A percentile compares a stretch with the other conserved stretches of the same genome.
These are phyloP conservation scores for Anthoceros angustus DNA, from an alignment of 225 moss, liverwort and hornwort genomes.

Conservation along the genomic window DNA sequence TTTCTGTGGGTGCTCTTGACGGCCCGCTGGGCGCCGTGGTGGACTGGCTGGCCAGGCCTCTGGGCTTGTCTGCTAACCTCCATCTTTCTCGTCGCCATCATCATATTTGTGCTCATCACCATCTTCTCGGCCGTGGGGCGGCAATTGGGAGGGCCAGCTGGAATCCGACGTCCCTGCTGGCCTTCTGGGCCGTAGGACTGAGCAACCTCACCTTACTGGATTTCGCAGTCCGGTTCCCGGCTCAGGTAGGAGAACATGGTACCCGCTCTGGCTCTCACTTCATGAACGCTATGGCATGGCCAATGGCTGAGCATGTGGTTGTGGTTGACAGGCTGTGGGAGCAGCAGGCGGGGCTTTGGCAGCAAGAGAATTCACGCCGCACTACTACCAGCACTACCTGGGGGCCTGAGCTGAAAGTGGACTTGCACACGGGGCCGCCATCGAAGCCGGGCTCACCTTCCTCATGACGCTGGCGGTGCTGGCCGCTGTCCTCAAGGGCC, in stretches of 20 bases:
- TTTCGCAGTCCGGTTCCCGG: slow-evolving; percentile 42
- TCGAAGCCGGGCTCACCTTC: slow-evolving; percentile 53
- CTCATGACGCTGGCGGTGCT: slow-evolving; percentile 35
- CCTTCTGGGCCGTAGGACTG: slow-evolving; percentile 44
- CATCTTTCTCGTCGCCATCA: slow-evolving; percentile 20
- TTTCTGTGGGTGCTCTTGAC: slow-evolving; percentile 43
- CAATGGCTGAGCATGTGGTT: neutral
- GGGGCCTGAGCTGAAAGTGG: slow-evolving; percentile 49
- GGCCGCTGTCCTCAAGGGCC: slow-evolving; percentile 43
- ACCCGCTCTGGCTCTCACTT: neutral
- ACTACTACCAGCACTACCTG: slow-evolving; percentile 33
- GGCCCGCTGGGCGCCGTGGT: slow-evolving; percentile 20
- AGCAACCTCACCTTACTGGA: slow-evolving; percentile 24
- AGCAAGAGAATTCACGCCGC: slow-evolving; percentile 31
- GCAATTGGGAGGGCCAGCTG: slow-evolving; percentile 62
- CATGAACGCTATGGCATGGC: neutral
- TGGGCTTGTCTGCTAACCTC: slow-evolving; percentile 19
- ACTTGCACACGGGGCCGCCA: slow-evolving; percentile 45
- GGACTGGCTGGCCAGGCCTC: slow-evolving; percentile 12
- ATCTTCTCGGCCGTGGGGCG: slow-evolving; percentile 29
- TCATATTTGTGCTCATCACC: slow-evolving; percentile 18
- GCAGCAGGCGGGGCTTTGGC: slow-evolving; percentile 38
- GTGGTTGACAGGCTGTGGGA: slow-evolving; percentile 38
- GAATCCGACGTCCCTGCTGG: slow-evolving; percentile 50
- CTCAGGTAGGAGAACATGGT: slow-evolving; percentile 19